Percentiles rank a stretch among this genome's conserved stretches.
These are phyloP conservation scores for Botrytis byssoidea DNA, from an alignment of 2,329 filamentous ascomycete species.

Conservation along the genomic window DNA sequence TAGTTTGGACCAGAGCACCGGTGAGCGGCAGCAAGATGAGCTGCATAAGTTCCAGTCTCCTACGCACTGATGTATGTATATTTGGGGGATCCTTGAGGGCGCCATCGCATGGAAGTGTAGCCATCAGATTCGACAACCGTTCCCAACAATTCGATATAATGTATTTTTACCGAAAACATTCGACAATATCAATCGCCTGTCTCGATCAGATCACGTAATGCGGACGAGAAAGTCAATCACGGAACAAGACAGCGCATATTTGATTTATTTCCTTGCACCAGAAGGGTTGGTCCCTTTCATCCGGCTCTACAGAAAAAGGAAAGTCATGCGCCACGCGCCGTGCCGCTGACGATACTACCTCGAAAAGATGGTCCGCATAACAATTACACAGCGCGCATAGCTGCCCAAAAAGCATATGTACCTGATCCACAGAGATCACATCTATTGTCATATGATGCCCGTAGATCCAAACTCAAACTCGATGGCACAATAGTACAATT, in stretches of 20 bases:
- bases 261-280: slow-evolving; percentile 2
- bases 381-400: slow-evolving; percentile 32
- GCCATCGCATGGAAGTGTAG: slow-evolving; percentile 26
- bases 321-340: slow-evolving; percentile 29
- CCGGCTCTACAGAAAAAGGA: slow-evolving; percentile 20
- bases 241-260: slow-evolving; percentile 14
- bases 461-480: slow-evolving; percentile 17
- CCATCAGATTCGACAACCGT: slow-evolving; percentile 15
- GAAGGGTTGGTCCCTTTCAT: slow-evolving; percentile 14
- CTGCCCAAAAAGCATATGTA: slow-evolving; percentile 35
- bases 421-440: slow-evolving; percentile 29
- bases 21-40: slow-evolving; percentile 39
- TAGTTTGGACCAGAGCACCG: slow-evolving; percentile 31
- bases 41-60: slow-evolving; percentile 34
- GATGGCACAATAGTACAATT: slow-evolving; percentile 12
- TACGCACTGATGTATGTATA: slow-evolving; percentile 31
- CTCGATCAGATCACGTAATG: slow-evolving; percentile 27
- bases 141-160: slow-evolving; percentile 7
- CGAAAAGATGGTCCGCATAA: slow-evolving; percentile 24
- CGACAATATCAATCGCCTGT: slow-evolving; percentile 10
- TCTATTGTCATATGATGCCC: slow-evolving; percentile 15
- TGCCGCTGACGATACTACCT: slow-evolving; percentile 31
- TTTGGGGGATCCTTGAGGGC: slow-evolving; percentile 27
- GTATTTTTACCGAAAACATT: slow-evolving; percentile 10
- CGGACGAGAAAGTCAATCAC: slow-evolving; percentile 13